Conservation (phyloP, 345 rosid species). For the Populus alba region DNA sequence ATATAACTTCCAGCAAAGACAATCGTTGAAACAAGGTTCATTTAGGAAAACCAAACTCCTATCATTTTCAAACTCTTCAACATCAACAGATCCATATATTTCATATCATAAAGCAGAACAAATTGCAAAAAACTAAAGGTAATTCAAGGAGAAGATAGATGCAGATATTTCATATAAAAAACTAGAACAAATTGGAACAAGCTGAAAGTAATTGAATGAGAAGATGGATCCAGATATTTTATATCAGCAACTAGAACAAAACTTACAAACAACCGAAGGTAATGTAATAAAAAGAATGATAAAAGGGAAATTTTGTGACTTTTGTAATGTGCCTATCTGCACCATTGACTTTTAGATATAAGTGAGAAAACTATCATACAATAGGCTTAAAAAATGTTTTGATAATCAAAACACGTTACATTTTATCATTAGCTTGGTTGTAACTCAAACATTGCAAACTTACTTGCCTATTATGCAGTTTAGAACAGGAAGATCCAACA, state of each 20-base stretch:
- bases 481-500: slow-evolving; percentile 75
- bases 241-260: no score
- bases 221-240: no score
- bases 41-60: not conserved
- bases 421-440: not conserved
- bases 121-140: not conserved
- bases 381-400: not conserved
- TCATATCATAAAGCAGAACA: not conserved
- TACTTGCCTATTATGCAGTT: slow-evolving; percentile 78
- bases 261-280: no score
- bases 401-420: no score
- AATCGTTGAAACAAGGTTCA: not conserved
- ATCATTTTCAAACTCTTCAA: not conserved
- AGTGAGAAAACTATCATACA: no score
- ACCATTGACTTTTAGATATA: no score
- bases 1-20: no score
- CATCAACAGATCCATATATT: not conserved
- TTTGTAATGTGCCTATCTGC: no score
- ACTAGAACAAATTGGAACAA: no score
- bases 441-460: slow-evolving; percentile 8
- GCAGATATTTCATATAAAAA: no score
- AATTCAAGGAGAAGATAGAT: not conserved
- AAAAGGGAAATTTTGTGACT: not conserved
- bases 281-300: not conserved
- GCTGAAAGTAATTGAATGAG: no score